Evolutionary conservation across 345 rosid genomes (phyloP).

Genomic region (Excoecaria agallocha): DNA sequence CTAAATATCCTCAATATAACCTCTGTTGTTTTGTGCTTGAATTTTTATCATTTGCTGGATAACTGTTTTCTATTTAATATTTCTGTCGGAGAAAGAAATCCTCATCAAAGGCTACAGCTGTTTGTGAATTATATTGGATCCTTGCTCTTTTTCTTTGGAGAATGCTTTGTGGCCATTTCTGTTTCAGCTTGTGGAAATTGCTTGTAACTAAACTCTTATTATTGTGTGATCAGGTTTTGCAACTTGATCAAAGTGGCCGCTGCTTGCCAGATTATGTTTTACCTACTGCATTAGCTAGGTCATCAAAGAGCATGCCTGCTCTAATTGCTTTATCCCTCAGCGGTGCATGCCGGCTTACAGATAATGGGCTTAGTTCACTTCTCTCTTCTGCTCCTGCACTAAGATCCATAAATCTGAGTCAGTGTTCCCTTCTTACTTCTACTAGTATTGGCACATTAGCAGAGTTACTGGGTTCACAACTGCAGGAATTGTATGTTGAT

Average conservation of each 20-base stretch:
- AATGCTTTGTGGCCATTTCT: conserved; percentile 1
- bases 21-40: not conserved
- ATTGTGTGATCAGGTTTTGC: conserved; percentile 65
- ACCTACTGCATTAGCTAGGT: conserved; percentile 49
- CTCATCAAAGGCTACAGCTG: not conserved
- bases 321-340: conserved; percentile 59
- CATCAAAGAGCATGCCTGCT: conserved; percentile 50
- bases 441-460: conserved; percentile 56
- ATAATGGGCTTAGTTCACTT: conserved; percentile 58
- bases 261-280: conserved; percentile 68
- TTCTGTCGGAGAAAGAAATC: not conserved
- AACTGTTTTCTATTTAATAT: too few relatives aligned
- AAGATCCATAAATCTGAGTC: conserved; percentile 68
- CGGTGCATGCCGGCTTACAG: conserved; percentile 84
- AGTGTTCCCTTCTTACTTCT: conserved; percentile 73
- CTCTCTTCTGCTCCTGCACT: conserved; percentile 63
- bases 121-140: not conserved
- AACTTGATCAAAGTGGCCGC: conserved; percentile 81
- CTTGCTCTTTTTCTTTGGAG: not conserved
- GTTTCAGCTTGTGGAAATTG: not conserved
- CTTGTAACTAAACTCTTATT: conserved; percentile 15
- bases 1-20: not conserved
- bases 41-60: too few relatives aligned
- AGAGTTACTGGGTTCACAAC: conserved; percentile 51
- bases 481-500: conserved; percentile 66